phyloP scores from a whole-genome alignment of 768 basidiomycete genomes.

The Lactarius hengduanensis region DNA sequence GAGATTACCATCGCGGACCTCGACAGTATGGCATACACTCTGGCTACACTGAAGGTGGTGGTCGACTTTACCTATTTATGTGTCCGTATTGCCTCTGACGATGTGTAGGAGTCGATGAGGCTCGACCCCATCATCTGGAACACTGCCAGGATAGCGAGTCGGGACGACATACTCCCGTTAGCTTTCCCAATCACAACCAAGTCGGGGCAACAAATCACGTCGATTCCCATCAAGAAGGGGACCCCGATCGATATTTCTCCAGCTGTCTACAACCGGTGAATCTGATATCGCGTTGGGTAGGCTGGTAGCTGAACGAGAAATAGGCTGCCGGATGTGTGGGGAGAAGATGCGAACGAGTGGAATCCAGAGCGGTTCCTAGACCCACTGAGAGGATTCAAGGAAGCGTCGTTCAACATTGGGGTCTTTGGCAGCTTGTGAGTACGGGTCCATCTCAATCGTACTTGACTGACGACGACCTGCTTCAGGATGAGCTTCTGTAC shows the following conservation, averaged over 20 bases:
- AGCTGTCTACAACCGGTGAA: slow-evolving; percentile 9
- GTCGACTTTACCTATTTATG: background rate
- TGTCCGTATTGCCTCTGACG: background rate
- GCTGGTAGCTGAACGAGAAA: too few relatives aligned
- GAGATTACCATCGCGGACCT: slow-evolving; percentile 2
- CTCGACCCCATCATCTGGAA: slow-evolving; percentile 2
- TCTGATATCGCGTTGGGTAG: background rate
- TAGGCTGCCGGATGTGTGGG: slow-evolving; percentile 13
- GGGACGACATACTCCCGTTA: slow-evolving; percentile 13
- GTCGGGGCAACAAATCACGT: slow-evolving; percentile 9
- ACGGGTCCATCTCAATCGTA: background rate
- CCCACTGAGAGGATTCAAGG: background rate
- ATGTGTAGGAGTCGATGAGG: background rate
- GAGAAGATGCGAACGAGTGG: slow-evolving; percentile 16
- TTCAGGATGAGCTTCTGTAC: slow-evolving; percentile 15
- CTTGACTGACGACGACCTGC: background rate
- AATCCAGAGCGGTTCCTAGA: slow-evolving; percentile 15
- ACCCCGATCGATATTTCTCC: slow-evolving; percentile 6
- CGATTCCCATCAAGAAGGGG: slow-evolving; percentile 19
- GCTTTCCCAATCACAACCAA: slow-evolving; percentile 14
- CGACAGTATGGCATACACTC: background rate
- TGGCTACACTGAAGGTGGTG: slow-evolving; percentile 12
- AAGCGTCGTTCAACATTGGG: slow-evolving; percentile 4
- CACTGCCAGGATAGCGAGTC: background rate
- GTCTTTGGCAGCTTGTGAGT: slow-evolving; percentile 14